phyloP scores from a whole-genome alignment of 2,329 filamentous ascomycete species.

The Ascochyta fabae region DNA sequence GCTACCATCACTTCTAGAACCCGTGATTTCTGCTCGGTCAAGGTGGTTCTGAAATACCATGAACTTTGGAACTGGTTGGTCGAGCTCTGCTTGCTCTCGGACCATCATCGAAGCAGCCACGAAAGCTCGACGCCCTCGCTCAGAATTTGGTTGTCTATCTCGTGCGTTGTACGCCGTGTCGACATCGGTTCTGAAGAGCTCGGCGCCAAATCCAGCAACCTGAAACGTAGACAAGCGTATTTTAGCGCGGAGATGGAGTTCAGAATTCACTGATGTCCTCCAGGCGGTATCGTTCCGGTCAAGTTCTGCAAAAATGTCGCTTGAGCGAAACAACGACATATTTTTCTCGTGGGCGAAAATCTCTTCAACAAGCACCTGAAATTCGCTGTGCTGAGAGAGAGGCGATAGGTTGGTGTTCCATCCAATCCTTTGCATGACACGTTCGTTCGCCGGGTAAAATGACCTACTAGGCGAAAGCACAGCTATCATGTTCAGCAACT shows the following conservation, averaged over 20 bases:
- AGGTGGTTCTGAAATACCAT: conserved; percentile 21
- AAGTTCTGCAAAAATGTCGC: conserved; percentile 3
- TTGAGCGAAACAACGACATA: conserved; percentile 25
- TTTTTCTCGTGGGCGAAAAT: conserved; percentile 35
- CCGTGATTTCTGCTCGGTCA: conserved; percentile 1
- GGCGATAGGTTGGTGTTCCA: conserved; percentile 53
- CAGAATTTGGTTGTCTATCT: conserved; percentile 4
- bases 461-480: conserved; percentile 42
- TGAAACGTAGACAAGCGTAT: conserved; percentile 42
- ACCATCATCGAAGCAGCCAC: conserved; percentile 25
- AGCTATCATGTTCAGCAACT: conserved; percentile 36
- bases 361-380: conserved; percentile 25
- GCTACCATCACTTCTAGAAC: neutral
- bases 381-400: conserved; percentile 40
- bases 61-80: conserved; percentile 12
- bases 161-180: conserved; percentile 36
- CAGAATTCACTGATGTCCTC: conserved; percentile 9
- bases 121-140: conserved; percentile 21
- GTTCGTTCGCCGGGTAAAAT: conserved; percentile 54
- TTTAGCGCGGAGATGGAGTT: conserved; percentile 36
- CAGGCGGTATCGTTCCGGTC: neutral
- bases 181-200: conserved; percentile 23
- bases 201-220: conserved; percentile 42
- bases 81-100: conserved; percentile 19
- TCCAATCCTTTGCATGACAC: conserved; percentile 52